These are phyloP conservation scores for Penstemon barbatus DNA, from an alignment of 257 asterid species.

Conservation along the genomic window DNA sequence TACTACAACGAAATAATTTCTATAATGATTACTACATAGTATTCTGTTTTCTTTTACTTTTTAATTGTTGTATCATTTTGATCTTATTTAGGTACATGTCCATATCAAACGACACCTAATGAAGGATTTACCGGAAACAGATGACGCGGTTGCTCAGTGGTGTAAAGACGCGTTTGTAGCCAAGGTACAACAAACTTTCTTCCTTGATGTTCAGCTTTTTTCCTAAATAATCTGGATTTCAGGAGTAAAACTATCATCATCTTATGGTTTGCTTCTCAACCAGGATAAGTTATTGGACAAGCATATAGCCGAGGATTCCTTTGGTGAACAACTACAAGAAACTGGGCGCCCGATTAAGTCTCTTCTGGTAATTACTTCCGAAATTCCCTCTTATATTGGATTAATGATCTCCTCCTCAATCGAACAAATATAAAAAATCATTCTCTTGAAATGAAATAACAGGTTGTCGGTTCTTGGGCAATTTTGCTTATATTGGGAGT, in stretches of 20 bases:
- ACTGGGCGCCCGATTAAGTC: constrained; percentile 77
- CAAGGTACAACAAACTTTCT: constrained; percentile 51
- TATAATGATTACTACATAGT: constrained; percentile 20
- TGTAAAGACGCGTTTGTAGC: constrained; percentile 77
- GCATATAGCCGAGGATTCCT: constrained; percentile 62
- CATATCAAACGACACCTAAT: constrained; percentile 81
- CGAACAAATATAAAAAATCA: constrained; percentile 10
- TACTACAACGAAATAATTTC: neutral
- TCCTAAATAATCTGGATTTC: neutral
- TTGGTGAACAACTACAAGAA: constrained; percentile 63
- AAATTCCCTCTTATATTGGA: neutral
- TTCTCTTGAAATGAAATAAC: constrained; percentile 31
- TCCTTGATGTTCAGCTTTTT: neutral
- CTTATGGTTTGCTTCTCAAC: neutral
- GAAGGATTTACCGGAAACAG: constrained; percentile 86
- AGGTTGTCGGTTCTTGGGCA: constrained; percentile 87
- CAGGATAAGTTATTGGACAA: constrained; percentile 67
- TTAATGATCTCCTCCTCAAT: neutral
- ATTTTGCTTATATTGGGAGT: constrained; percentile 54
- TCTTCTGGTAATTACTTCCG: constrained; percentile 55
- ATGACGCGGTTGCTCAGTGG: constrained; percentile 89
- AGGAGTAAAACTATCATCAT: neutral
- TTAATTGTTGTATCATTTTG: neutral
- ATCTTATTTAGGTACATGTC: constrained; percentile 70
- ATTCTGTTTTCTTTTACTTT: constrained; percentile 5